Conservation (phyloP, 176 grass and related monocot species). For the Carex myosuroides region DNA sequence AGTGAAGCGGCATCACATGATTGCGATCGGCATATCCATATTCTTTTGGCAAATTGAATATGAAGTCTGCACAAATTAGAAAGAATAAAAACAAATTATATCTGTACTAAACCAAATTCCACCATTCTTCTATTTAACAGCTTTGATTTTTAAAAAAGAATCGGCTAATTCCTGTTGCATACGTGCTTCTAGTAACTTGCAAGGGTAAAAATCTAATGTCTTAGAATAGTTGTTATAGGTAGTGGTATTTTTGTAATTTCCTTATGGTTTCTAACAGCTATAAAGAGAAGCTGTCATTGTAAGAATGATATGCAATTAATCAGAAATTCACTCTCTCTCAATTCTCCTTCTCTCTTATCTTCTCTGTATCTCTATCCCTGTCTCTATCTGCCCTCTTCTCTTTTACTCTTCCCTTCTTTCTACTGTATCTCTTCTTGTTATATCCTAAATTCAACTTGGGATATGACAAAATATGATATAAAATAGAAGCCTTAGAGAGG, state of each 20-base stretch:
- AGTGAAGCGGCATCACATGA: conserved; percentile 40
- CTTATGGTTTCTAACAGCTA: too few relatives aligned
- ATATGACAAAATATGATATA: not conserved
- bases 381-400: too few relatives aligned
- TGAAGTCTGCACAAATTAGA: conserved; percentile 34
- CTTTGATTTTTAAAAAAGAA: not conserved
- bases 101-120: not conserved
- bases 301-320: too few relatives aligned
- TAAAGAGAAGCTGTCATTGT: too few relatives aligned
- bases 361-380: too few relatives aligned
- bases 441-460: too few relatives aligned
- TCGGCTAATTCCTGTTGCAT: not conserved
- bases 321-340: too few relatives aligned
- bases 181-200: not conserved
- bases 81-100: not conserved
- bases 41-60: conserved; percentile 28
- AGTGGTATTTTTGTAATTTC: too few relatives aligned
- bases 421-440: too few relatives aligned
- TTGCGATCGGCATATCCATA: conserved; percentile 38
- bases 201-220: not conserved
- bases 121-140: not conserved
- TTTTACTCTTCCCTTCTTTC: too few relatives aligned
- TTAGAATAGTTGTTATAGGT: too few relatives aligned
- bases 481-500: not conserved
- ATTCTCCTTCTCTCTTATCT: too few relatives aligned